phyloP scores from a whole-genome alignment of 768 basidiomycete genomes.

The Lentinula raphanica region DNA sequence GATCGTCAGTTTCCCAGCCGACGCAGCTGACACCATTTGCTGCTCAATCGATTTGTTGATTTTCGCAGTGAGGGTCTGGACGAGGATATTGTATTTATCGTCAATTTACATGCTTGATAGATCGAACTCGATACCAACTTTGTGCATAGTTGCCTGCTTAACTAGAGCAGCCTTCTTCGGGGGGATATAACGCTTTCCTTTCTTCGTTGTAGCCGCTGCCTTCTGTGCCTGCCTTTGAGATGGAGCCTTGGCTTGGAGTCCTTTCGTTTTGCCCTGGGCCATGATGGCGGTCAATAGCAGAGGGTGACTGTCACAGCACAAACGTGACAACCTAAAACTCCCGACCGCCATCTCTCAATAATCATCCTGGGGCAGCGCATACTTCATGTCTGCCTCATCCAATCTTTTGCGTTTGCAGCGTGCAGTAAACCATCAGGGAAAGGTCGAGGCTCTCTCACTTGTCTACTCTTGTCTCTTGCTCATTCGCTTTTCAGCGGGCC shows the following conservation, averaged over 20 bases:
- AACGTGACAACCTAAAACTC: background rate
- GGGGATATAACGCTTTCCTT: slow-evolving; percentile 71
- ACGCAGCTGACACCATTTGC: slow-evolving; percentile 87
- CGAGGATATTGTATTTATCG: background rate
- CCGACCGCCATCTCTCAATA: background rate
- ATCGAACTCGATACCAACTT: slow-evolving; percentile 38
- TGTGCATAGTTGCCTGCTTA: slow-evolving; percentile 72
- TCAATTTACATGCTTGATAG: background rate
- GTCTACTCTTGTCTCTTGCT: background rate
- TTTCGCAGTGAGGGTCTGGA: slow-evolving; percentile 78
- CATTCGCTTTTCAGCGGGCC: slow-evolving; percentile 47
- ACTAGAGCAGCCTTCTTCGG: slow-evolving; percentile 77
- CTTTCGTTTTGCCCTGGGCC: slow-evolving; percentile 87
- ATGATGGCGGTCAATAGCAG: slow-evolving; percentile 30
- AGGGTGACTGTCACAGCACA: background rate
- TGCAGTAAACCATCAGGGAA: slow-evolving; percentile 38
- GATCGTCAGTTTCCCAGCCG: slow-evolving; percentile 84
- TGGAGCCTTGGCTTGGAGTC: slow-evolving; percentile 53
- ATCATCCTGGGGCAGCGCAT: slow-evolving; percentile 17
- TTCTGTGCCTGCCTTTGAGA: slow-evolving; percentile 57
- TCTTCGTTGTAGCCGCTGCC: slow-evolving; percentile 68
- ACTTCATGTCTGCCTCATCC: slow-evolving; percentile 41
- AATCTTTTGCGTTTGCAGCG: slow-evolving; percentile 50
- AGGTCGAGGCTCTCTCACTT: slow-evolving; percentile 27
- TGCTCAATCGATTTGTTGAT: slow-evolving; percentile 89